Conservation (phyloP, 2,329 filamentous ascomycete species). For the Xylariaceae sp. region DNA sequence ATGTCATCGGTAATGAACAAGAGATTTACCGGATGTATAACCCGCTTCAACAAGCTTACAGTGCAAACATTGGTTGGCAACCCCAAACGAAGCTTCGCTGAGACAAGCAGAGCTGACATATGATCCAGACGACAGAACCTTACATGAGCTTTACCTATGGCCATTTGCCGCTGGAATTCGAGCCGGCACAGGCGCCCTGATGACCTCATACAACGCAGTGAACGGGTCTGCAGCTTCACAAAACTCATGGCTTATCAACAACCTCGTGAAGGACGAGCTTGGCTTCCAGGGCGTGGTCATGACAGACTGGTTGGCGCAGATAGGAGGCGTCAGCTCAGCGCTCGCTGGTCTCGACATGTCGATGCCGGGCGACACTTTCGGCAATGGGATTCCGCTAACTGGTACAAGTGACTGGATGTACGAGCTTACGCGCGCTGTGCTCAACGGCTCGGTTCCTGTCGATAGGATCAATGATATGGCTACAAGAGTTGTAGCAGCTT, state of each 20-base stretch:
- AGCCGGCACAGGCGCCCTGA: constrained; percentile 73
- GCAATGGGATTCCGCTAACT: constrained; percentile 43
- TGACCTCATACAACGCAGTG: constrained; percentile 75
- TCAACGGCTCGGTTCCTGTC: constrained; percentile 55
- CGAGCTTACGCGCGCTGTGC: constrained; percentile 49
- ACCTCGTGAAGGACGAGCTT: constrained; percentile 68
- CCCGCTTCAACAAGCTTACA: constrained; percentile 50
- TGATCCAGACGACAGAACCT: constrained; percentile 27
- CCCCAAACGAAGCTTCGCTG: constrained; percentile 1
- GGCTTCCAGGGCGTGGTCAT: constrained; percentile 69
- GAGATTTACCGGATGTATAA: constrained; percentile 54
- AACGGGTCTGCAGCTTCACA: constrained; percentile 65
- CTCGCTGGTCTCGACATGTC: constrained; percentile 68
- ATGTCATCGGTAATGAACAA: constrained; percentile 53
- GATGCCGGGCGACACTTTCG: constrained; percentile 55
- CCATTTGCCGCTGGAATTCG: constrained; percentile 74
- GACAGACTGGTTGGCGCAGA: constrained; percentile 72
- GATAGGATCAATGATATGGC: constrained; percentile 55
- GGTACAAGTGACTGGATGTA: constrained; percentile 53
- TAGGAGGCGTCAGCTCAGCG: constrained; percentile 68
- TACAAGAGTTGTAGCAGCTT: constrained; percentile 54
- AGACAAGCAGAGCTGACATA: constrained; percentile 1
- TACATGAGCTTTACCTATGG: constrained; percentile 76
- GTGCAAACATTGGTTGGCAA: constrained; percentile 60
- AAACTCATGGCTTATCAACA: constrained; percentile 66